Evolutionary conservation across 139 green algal species (phyloP).

Genomic region (Raphidocelis subcapitata): DNA sequence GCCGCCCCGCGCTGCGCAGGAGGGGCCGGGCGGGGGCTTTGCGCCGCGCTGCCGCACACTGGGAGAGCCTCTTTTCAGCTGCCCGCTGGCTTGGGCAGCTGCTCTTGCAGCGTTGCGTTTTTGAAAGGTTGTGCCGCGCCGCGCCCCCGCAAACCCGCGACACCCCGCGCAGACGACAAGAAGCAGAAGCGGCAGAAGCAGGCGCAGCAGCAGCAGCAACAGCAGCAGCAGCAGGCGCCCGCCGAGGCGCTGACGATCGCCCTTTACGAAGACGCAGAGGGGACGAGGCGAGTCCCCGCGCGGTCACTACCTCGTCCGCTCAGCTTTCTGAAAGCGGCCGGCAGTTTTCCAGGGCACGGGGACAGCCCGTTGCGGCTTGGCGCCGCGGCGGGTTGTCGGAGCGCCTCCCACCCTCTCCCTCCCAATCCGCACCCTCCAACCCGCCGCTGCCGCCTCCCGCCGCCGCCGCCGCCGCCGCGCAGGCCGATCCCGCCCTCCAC

Average conservation of each 20-base stretch:
- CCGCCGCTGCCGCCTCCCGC: neutral
- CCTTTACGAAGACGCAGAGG: slow-evolving; percentile 25
- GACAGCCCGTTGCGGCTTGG: neutral
- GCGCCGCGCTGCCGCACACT: neutral
- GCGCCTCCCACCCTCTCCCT: neutral
- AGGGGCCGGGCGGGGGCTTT: too few relatives aligned
- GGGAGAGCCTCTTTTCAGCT: neutral
- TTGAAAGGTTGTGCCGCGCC: neutral
- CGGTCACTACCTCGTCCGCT: neutral
- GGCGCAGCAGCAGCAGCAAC: neutral
- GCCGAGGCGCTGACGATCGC: neutral
- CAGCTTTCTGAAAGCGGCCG: too few relatives aligned
- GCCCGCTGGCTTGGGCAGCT: neutral
- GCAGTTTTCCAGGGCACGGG: neutral
- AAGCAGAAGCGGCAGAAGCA: neutral
- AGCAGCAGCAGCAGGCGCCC: neutral
- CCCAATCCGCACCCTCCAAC: too few relatives aligned
- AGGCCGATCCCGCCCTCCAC: slow-evolving; percentile 37
- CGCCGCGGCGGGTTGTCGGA: neutral
- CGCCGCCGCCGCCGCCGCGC: neutral
- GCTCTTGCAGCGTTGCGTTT: too few relatives aligned
- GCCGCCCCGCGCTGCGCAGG: neutral
- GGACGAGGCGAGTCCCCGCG: neutral
- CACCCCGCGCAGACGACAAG: neutral
- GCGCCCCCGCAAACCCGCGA: neutral